Base-by-base conservation (phyloP, 176 grass and related monocot genomes). In the Zizania latifolia region DNA sequence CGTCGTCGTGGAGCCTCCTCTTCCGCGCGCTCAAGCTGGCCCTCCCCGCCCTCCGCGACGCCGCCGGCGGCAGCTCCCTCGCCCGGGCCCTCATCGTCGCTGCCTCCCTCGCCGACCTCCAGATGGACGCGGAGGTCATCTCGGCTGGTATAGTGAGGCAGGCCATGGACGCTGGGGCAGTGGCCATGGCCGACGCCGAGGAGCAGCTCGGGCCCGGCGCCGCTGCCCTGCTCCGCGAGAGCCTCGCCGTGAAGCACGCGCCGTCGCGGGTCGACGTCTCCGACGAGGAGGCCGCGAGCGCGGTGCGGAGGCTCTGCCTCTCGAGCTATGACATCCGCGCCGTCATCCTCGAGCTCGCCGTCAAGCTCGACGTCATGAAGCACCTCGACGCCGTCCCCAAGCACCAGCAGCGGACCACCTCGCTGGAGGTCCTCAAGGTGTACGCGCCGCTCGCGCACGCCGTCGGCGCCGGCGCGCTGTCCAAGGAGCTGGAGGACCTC, bases 121-220 rank as follows among this genome's bases (percentile, higher is more conserved):
- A 97, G 94, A 97, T 97, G 94, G 94, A 97, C 75, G 90, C 91
- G 14, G 94, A 97, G 86, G 86, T 97, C 33, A 97, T 97, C 85
- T 97, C 94, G 10, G 88, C 94, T 0, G 88, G 90, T 43, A 78
- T 97, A 80, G 71, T 97, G 30, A 85, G 90, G 67, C 84, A 97
- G 83, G 86, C 88, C 34, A 63, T 97, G 51, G 86, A 93, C 71
- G 74, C 83, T 28, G 90, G 90, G 43, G 74, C 82, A 24, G 62
- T 97, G 84, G 81, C 74, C 62, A 87, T 89, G 65, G 65, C 76
- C 36, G 94, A 97, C 63, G 83, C 93, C 31, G 87, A 89, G 69
- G 63, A 71, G 54, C 81, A 85, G 72, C 87, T 93, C 69, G 91
- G 91, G 43, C 32, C 62, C 8, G 77, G 91, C 24, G 84, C 73